phyloP scores from a whole-genome alignment of 2,329 filamentous ascomycete species.

The Byssoonygena ceratinophila region DNA sequence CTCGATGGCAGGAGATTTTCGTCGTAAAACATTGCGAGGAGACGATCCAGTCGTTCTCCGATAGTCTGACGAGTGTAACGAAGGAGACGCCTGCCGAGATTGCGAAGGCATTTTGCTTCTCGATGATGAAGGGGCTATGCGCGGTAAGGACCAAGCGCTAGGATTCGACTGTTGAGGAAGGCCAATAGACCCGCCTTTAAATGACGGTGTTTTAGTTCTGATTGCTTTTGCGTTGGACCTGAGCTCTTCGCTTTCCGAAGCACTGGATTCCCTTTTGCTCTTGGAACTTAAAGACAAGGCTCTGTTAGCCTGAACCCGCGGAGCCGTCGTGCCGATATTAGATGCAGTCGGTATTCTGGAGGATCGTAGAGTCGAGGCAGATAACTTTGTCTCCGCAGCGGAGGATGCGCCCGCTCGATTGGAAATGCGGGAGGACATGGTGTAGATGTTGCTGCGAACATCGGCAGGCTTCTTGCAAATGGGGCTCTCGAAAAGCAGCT shows the following conservation, averaged over 20 bases:
- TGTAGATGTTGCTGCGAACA: slow-evolving; percentile 20
- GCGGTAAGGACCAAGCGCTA: neutral
- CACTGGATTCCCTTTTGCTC: slow-evolving; percentile 22
- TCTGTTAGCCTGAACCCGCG: slow-evolving; percentile 24
- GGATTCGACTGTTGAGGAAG: neutral
- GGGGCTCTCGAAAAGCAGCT: slow-evolving; percentile 21
- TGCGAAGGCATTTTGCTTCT: neutral
- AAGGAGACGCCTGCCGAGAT: slow-evolving; percentile 9
- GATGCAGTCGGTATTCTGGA: slow-evolving; percentile 20
- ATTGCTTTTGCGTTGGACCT: neutral
- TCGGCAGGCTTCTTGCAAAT: slow-evolving; percentile 23
- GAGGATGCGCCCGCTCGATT: slow-evolving; percentile 26
- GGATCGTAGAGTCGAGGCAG: slow-evolving; percentile 20
- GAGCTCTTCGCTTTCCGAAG: slow-evolving; percentile 24
- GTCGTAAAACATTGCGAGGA: slow-evolving; percentile 32
- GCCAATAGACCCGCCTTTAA: neutral
- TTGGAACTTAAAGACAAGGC: slow-evolving; percentile 19
- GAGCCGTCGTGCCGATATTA: slow-evolving; percentile 16
- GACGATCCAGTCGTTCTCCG: slow-evolving; percentile 20
- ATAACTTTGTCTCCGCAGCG: slow-evolving; percentile 21
- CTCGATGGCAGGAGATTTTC: slow-evolving; percentile 35
- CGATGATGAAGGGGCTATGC: neutral
- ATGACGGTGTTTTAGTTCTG: neutral
- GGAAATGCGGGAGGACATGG: slow-evolving; percentile 31
- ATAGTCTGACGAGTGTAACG: slow-evolving; percentile 17